Evolutionary conservation across 2,329 filamentous ascomycete species (phyloP).

Genomic region (Rutstroemia sp.): DNA sequence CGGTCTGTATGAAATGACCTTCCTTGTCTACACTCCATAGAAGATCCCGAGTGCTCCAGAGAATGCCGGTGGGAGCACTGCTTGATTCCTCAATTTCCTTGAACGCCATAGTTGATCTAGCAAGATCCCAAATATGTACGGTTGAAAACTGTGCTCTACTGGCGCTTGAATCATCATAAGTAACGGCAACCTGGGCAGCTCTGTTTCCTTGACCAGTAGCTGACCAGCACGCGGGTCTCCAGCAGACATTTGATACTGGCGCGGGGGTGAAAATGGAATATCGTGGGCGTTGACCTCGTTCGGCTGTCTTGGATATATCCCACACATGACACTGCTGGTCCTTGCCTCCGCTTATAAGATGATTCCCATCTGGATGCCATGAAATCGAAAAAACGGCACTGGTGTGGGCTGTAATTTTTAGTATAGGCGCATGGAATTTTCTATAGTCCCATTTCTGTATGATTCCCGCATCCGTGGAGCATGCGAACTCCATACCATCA

Average conservation of each 20-base stretch:
- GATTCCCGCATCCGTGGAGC: slow-evolving; percentile 54
- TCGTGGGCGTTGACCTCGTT: slow-evolving; percentile 58
- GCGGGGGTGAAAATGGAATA: slow-evolving; percentile 55
- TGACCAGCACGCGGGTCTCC: slow-evolving; percentile 61
- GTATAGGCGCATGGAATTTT: slow-evolving; percentile 43
- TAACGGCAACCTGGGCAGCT: slow-evolving; percentile 54
- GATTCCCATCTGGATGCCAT: slow-evolving; percentile 63
- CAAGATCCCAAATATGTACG: slow-evolving; percentile 64
- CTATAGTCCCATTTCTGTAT: slow-evolving; percentile 59
- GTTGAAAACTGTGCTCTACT: slow-evolving; percentile 48
- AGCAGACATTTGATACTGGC: slow-evolving; percentile 50
- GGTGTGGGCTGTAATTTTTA: slow-evolving; percentile 56
- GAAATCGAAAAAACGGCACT: slow-evolving; percentile 52
- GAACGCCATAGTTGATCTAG: slow-evolving; percentile 58
- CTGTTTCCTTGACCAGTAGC: slow-evolving; percentile 52
- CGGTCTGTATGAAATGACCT: slow-evolving; percentile 55
- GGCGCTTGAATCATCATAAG: slow-evolving; percentile 50
- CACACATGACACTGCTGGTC: slow-evolving; percentile 58
- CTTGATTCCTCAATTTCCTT: slow-evolving; percentile 58
- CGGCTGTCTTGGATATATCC: slow-evolving; percentile 53
- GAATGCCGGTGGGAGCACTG: slow-evolving; percentile 46
- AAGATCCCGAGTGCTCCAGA: slow-evolving; percentile 59
- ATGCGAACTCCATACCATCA: slow-evolving; percentile 55
- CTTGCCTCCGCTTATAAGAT: slow-evolving; percentile 54
- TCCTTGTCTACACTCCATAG: slow-evolving; percentile 60